Evolutionary conservation across 2,329 filamentous ascomycete species (phyloP), one percentile per base, ranked within the genome.

Genomic region (Colletotrichum higginsianum): DNA sequence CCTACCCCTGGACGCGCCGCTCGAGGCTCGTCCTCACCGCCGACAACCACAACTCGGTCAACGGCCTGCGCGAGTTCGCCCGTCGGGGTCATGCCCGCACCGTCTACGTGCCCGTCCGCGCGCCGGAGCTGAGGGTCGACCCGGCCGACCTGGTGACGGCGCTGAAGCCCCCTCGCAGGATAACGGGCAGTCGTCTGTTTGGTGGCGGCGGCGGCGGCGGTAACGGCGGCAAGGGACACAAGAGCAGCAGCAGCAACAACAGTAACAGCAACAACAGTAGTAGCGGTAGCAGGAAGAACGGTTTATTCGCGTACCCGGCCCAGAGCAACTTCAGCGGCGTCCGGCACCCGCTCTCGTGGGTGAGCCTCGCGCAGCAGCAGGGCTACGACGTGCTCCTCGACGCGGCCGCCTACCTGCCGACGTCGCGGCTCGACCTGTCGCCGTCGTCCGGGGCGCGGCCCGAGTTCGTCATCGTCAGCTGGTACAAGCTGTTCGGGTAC

Each of bases 241-340:
- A 35, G 30, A 35, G 30, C 8, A 35, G 30, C 30, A 35, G 30
- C 30, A 35, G 9, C 30, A 35, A 1, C 30, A 9, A 2, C 8
- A 9, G 8, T 7, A 35, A 8, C 30, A 35, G 2, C 8, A 35
- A 2, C 30, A 35, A 2, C 30, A 35, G 8, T 8, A 35, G 0
- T 2, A 35, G 2, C 30, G 2, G 1, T 2, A 35, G 1, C 7
- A 35, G 30, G 30, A 35, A 35, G 8, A 35, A 35, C 21, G 81
- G 82, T 9, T 76, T 86, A 21, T 84, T 86, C 70, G 84, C 83
- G 4, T 86, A 84, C 74, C 84, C 84, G 4, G 84, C 83, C 0
- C 84, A 86, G 74, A 84, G 82, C 72, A 86, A 86, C 73, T 85
- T 85, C 66, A 81, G 77, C 60, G 84, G 84, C 42, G 83, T 84